Evolutionary conservation across 176 grass and related monocot genomes (phyloP), one percentile per base, ranked within the genome.

Genomic region (Secale cereale): DNA sequence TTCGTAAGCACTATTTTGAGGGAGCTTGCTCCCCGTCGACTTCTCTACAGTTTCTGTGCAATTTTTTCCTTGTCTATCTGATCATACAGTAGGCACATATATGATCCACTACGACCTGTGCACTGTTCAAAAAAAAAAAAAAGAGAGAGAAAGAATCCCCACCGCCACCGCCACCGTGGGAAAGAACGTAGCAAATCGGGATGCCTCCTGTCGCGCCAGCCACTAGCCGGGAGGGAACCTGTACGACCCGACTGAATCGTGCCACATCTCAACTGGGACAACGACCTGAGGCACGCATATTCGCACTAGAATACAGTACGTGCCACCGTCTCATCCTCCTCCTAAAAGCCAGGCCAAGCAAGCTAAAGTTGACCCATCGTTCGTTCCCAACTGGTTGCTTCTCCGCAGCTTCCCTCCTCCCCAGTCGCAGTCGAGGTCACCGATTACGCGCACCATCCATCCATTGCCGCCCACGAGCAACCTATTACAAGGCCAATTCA

Each of bases 261-360:
- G 50, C 41, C 31, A 40, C 66, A 40, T 65, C 48, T 7, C 5
- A 52, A 52, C 36, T 29, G 67, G 22, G 46, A 77, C 27, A 62
- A 50, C 16, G 15, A 81, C 60, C 32, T 46, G 10, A 11, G 64
- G n/a, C 56, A 46, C 15, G 17, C 56, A 59, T 22, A 45, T 59
- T 65, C 28, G 63, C 63, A 22, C 4, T 25, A 20, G 36, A 78
- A 50, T 78, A 36, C 50, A 70, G 33, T 33, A 74, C 23, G 81
- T 29, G 27, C 41, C 11, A 57, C 32, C 80, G 56, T 82, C 60
- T 59, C 63, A 62, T 75, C 66, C 40, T 45, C 43, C 43, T 33
- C 26, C 87, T 89, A 79, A 59, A 84, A 75, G 68, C 82, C 79
- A 89, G 57, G 14, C 41, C 57, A 89, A 35, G 19, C 41, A 65